Conservation (phyloP, 2,329 filamentous ascomycete species). For the Elsinoe perseae region DNA sequence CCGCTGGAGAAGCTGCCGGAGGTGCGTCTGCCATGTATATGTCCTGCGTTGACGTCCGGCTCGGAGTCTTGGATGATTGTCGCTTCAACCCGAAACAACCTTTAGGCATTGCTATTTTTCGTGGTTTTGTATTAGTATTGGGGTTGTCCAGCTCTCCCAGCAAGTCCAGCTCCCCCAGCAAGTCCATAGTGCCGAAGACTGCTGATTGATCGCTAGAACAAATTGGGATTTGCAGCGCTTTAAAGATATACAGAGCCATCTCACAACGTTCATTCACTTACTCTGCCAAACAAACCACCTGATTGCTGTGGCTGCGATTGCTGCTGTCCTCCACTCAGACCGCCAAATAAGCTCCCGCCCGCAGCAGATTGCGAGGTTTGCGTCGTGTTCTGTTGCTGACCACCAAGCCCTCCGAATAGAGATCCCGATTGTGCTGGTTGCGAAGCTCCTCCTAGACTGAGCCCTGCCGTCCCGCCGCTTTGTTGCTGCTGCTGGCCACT, state of each 20-base stretch:
- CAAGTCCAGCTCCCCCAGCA: no score
- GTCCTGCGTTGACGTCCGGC: background rate
- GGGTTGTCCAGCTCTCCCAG: no score
- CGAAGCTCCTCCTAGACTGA: constrained; percentile 2
- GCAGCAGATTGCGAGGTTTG: constrained; percentile 3
- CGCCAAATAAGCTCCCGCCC: constrained; percentile 1
- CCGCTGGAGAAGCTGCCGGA: no score
- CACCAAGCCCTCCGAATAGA: background rate
- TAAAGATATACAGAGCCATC: constrained; percentile 12
- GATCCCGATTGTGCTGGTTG: background rate
- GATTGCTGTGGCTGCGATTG: constrained; percentile 7
- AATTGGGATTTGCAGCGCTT: background rate
- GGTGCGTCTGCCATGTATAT: background rate
- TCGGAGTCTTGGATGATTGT: no score
- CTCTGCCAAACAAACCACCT: constrained; percentile 3
- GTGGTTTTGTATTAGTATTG: no score
- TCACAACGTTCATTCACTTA: constrained; percentile 16
- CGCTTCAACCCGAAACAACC: no score
- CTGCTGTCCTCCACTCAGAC: constrained; percentile 10
- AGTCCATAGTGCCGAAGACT: no score
- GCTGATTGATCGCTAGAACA: background rate
- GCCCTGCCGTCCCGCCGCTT: background rate
- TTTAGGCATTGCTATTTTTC: no score
- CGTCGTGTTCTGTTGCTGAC: constrained; percentile 9
- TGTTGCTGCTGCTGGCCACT: constrained; percentile 10